These are phyloP conservation scores for Ceratocystis papillata DNA, from an alignment of 2,329 filamentous ascomycete genomes.

Conservation along the genomic window DNA sequence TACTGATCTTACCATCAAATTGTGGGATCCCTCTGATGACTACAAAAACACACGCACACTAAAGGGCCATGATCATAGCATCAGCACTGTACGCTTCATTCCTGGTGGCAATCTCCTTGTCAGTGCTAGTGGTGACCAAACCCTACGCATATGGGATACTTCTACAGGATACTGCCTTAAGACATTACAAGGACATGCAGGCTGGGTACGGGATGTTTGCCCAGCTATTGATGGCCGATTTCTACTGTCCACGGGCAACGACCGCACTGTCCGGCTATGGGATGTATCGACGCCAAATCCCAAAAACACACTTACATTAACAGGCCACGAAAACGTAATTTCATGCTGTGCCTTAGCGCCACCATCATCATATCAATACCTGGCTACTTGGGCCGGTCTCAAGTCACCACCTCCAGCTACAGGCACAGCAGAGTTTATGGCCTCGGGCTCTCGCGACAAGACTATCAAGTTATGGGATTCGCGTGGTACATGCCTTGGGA, in stretches of 20 bases:
- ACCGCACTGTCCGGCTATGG: slow-evolving; percentile 75
- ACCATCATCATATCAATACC: slow-evolving; percentile 61
- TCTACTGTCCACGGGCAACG: slow-evolving; percentile 71
- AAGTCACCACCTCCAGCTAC: slow-evolving; percentile 68
- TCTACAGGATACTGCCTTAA: slow-evolving; percentile 86
- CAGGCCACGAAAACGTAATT: slow-evolving; percentile 77
- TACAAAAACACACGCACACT: slow-evolving; percentile 93
- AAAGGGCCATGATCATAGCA: slow-evolving; percentile 83
- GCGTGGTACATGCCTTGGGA: slow-evolving; percentile 73
- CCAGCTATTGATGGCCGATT: slow-evolving; percentile 75
- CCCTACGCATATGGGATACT: slow-evolving; percentile 82
- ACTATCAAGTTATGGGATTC: slow-evolving; percentile 82
- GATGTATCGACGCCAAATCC: slow-evolving; percentile 56
- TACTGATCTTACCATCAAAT: slow-evolving; percentile 82
- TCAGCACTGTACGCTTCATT: slow-evolving; percentile 79
- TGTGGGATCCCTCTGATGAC: slow-evolving; percentile 85
- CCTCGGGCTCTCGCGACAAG: slow-evolving; percentile 82
- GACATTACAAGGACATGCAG: slow-evolving; percentile 74
- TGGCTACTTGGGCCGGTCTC: slow-evolving; percentile 66
- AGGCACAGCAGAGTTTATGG: slow-evolving; percentile 76
- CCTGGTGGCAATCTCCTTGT: slow-evolving; percentile 79
- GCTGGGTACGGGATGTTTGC: slow-evolving; percentile 83
- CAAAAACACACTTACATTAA: slow-evolving; percentile 66
- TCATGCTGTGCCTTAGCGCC: slow-evolving; percentile 84
- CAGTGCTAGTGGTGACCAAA: slow-evolving; percentile 74